These are phyloP conservation scores for Zychaea mexicana DNA, from an alignment of 371 early-diverging fungal species.

Conservation along the genomic window DNA sequence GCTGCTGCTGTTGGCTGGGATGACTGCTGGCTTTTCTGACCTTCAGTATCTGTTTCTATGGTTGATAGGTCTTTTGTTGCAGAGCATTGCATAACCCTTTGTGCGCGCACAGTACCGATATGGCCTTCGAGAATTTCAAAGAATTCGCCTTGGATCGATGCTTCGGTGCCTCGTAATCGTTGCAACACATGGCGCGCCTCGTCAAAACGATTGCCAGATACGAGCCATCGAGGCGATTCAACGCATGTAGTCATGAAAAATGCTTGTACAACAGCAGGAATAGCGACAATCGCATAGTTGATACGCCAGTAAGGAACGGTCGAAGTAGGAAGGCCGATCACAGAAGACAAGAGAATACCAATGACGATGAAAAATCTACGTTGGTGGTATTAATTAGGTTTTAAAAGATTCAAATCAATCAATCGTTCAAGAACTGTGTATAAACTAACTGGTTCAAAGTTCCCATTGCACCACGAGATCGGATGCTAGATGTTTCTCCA, in stretches of 20 bases:
- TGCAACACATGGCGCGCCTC: slow-evolving; percentile 57
- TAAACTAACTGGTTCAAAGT: slow-evolving; percentile 62
- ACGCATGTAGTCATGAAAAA: slow-evolving; percentile 69
- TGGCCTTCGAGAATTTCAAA: slow-evolving; percentile 55
- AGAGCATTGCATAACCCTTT: slow-evolving; percentile 34
- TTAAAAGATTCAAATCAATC: too few relatives aligned
- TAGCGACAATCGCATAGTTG: slow-evolving; percentile 59
- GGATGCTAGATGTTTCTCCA: slow-evolving; percentile 72
- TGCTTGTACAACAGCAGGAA: slow-evolving; percentile 71
- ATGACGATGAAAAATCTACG: slow-evolving; percentile 64
- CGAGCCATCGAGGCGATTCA: slow-evolving; percentile 76
- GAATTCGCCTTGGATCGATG: slow-evolving; percentile 56
- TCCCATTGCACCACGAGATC: slow-evolving; percentile 65
- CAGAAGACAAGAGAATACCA: slow-evolving; percentile 71
- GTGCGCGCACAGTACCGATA: slow-evolving; percentile 28
- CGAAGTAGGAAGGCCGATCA: slow-evolving; percentile 61
- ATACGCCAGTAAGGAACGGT: slow-evolving; percentile 69
- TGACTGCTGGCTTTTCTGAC: neutral
- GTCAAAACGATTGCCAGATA: slow-evolving; percentile 52
- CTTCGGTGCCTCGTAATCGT: slow-evolving; percentile 47
- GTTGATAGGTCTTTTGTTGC: neutral
- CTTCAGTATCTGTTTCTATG: too few relatives aligned
- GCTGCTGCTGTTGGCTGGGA: too few relatives aligned
- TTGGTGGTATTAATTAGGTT: neutral
- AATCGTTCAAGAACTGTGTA: neutral